phyloP scores from a whole-genome alignment of 2,329 filamentous ascomycete genomes.

The Aspergillus quadricinctus region DNA sequence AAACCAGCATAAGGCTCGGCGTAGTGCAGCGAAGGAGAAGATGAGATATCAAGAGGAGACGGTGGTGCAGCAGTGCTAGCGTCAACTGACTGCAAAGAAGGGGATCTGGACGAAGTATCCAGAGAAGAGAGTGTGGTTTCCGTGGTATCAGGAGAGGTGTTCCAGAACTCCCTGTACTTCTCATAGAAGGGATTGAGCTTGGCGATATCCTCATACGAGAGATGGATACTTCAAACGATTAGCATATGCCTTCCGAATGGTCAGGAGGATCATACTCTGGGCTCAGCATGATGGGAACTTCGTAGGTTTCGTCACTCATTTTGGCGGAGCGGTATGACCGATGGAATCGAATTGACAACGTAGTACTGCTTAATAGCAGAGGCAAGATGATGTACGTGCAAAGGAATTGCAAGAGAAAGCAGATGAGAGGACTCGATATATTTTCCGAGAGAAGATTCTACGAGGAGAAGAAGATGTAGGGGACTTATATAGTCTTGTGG shows the following conservation, averaged over 20 bases:
- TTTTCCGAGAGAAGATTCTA: not conserved
- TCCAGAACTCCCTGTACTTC: conserved; percentile 19
- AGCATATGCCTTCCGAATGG: conserved; percentile 2
- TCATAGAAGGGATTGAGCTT: conserved; percentile 26
- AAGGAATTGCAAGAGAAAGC: not conserved
- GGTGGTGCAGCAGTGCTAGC: conserved; percentile 7
- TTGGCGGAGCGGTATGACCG: conserved; percentile 1
- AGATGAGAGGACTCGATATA: not conserved
- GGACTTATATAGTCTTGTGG: not conserved
- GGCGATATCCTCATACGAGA: conserved; percentile 22
- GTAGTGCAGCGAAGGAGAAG: conserved; percentile 5
- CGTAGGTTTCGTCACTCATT: conserved; percentile 14
- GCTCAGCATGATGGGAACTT: conserved; percentile 26
- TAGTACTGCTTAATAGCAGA: not conserved
- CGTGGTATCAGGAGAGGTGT: conserved; percentile 7
- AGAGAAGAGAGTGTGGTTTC: conserved; percentile 7
- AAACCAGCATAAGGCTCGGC: not conserved
- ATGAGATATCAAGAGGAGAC: conserved; percentile 6
- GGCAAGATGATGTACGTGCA: not conserved
- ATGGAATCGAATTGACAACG: conserved; percentile 8
- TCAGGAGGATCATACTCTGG: conserved; percentile 20
- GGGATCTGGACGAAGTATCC: conserved; percentile 12
- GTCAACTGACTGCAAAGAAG: conserved; percentile 14
- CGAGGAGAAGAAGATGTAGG: not conserved
- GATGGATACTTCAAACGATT: conserved; percentile 13